A percentile compares a stretch with the other conserved stretches of the same genome.
phyloP scores from a whole-genome alignment of 768 basidiomycete genomes.

The Lepiota brunneoincarnata region DNA sequence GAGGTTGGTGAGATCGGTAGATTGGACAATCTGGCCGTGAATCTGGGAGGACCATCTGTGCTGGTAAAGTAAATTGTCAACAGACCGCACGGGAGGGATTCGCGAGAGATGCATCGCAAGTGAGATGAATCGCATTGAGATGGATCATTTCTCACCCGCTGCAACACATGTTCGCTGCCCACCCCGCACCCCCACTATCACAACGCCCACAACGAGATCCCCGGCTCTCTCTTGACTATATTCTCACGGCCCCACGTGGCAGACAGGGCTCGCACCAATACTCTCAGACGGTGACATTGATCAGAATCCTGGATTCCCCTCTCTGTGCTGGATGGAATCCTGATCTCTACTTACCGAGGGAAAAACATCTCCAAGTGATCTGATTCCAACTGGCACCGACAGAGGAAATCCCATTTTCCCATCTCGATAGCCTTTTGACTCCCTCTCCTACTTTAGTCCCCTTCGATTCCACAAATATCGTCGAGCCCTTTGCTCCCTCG shows the following conservation, averaged over 20 bases:
- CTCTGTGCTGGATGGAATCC: constrained; percentile 7
- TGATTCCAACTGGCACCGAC: constrained; percentile 19
- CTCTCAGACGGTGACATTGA: constrained; percentile 4
- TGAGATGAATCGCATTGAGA: constrained; percentile 28
- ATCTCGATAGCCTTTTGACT: constrained; percentile 31
- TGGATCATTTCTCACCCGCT: constrained; percentile 18
- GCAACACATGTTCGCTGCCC: constrained; percentile 9
- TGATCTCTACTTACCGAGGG: neutral
- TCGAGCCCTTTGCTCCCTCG: constrained; percentile 14
- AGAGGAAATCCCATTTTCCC: constrained; percentile 6
- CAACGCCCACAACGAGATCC: constrained; percentile 25
- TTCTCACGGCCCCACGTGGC: constrained; percentile 25
- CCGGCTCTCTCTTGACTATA: too few species aligned
- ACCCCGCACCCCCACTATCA: neutral
- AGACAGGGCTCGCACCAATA: constrained; percentile 10
- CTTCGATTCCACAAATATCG: constrained; percentile 23
- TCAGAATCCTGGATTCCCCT: constrained; percentile 26
- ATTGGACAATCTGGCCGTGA: constrained; percentile 9
- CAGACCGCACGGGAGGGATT: constrained; percentile 28
- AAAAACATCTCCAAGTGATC: constrained; percentile 16
- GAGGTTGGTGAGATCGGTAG: constrained; percentile 8
- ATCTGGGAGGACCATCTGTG: constrained; percentile 8
- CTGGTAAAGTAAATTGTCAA: constrained; percentile 24
- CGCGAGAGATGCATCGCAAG: constrained; percentile 24
- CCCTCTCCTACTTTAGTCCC: constrained; percentile 13